Base-by-base conservation (phyloP, 257 asterid species). In the Solanum arcanum region DNA sequence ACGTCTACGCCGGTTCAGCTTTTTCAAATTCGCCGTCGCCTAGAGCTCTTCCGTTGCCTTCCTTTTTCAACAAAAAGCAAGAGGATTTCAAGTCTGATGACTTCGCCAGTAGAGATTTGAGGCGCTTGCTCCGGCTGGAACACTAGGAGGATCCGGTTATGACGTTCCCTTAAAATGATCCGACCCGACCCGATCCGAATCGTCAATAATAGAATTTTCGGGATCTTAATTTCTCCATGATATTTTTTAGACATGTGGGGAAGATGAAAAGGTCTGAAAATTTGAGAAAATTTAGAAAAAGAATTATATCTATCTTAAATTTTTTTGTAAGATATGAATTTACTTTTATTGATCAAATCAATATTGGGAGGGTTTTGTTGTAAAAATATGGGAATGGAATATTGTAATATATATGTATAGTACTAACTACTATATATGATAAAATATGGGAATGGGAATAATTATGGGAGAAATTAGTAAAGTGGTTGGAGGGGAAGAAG, bases 11-110 rank as follows among this genome's bases (percentile, higher is more conserved):
- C 59, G 98, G 98, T 49, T 93, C 98, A 49, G 95, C 93, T 15
- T 93, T 82, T 73, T 78, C 90, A n/a, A 84, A 87, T 9, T 95
- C 98, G 73, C 98, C 98, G 52, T 92, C 98, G 78, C 98, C 98
- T 37, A 93, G 94, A 25, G 88, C 97, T 4, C 88, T 95, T 27
- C 98, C 98, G 3, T 81, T 94, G 37, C 98, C 98, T 69, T 91
- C 94, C 2, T 95, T 95, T 64, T 90, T 91, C 90, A 89, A 59
- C 86, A 90, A 83, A 47, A 86, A 86, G 52, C 89, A 84, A 29
- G 84, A 41, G 18, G 85, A 83, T 80, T 69, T 11, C 80, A 83
- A 88, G 74, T 83, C 64, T 59, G 95, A 93, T 2, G 92, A 94
- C 80, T 91, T 92, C 2, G 99, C 98, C 29, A 86, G 90, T 7